Percentiles rank a stretch among this genome's conserved stretches.
phyloP scores from a whole-genome alignment of 208 protist species.

The Strigomonas culicis region DNA sequence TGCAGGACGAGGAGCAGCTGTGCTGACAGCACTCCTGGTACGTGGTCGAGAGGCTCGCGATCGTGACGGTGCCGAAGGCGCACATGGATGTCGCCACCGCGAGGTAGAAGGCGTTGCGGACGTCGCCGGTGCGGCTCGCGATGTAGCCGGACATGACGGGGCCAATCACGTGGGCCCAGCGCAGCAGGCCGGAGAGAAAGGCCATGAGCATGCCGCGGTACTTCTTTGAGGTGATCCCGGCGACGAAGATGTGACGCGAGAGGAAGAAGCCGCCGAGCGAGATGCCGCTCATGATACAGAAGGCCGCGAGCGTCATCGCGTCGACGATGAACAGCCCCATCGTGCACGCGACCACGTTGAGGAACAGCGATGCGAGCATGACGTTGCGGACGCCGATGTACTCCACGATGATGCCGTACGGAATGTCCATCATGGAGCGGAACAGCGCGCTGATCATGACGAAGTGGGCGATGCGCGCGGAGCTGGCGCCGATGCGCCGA shows the following conservation, averaged over 20 bases:
- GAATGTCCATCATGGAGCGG: constrained; percentile 62
- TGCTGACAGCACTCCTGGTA: constrained; percentile 19
- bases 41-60: constrained; percentile 14
- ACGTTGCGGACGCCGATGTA: constrained; percentile 58
- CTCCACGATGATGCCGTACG: constrained; percentile 58
- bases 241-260: constrained; percentile 75
- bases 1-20: constrained; percentile 9
- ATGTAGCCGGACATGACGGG: constrained; percentile 49
- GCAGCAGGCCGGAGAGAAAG: constrained; percentile 68
- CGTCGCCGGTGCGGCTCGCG: constrained; percentile 31
- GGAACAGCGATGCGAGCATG: constrained; percentile 46
- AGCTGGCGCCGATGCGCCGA: constrained; percentile 39
- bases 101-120: constrained; percentile 55
- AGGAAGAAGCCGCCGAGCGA: constrained; percentile 80
- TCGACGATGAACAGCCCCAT: constrained; percentile 29
- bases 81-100: constrained; percentile 25
- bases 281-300: constrained; percentile 58
- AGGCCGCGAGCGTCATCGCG: constrained; percentile 25
- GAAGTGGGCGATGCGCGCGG: constrained; percentile 52
- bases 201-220: constrained; percentile 77
- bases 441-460: constrained; percentile 47
- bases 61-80: constrained; percentile 31
- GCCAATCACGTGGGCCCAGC: constrained; percentile 74
- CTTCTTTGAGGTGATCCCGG: constrained; percentile 51
- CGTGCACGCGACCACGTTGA: constrained; percentile 33